Base-by-base conservation (phyloP, 148 eudicot species). In the Nepenthes mirabilis region DNA sequence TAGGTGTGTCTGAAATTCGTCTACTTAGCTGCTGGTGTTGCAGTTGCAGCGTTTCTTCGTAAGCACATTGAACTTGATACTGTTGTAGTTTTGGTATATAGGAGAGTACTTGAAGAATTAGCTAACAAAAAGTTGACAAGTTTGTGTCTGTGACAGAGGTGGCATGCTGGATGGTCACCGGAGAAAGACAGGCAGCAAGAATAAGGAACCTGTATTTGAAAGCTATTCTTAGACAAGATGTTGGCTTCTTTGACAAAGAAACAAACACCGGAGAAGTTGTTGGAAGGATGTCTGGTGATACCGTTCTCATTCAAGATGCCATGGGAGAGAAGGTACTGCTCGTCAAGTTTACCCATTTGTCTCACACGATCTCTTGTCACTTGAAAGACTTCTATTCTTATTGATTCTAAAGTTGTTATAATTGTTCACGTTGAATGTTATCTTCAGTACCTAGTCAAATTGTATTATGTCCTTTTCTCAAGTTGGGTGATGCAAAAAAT, bases 271-370 rank as follows among this genome's bases (percentile, higher is more conserved):
- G 95, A 67, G 95, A 87, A 76, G 85, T 87, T 40, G 68, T 87
- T 6, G 87, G 90, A n/a, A 80, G 95, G 66, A 87, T 83, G 90
- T 87, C 95, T 0, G 90, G 95, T 48, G 90, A 87, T 61, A 83
- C 95, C 23, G 85, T 83, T 36, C 83, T 83, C 23, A 83, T 87
- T 63, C 90, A 83, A 74, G 87, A 87, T 40, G 95, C 95, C 45
- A 79, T 81, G 79, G 95, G 95, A 0, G 95, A 87, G 74, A 87
- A 83, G 90, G 95, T 86, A 71, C 23, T 1, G 37, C 2, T 14
- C 6, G 5, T 23, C 5, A 14, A 33, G 7, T 54, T 33, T 0
- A 54, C 14, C 6, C 33, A 14, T 33, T 14, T 50, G 53, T 50
- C 23, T 11, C 23, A 11, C 11, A 12, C 23, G 13, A 11, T 11